These are phyloP conservation scores for Auricularia sp. DNA, from an alignment of 768 basidiomycete genomes.

Conservation along the genomic window DNA sequence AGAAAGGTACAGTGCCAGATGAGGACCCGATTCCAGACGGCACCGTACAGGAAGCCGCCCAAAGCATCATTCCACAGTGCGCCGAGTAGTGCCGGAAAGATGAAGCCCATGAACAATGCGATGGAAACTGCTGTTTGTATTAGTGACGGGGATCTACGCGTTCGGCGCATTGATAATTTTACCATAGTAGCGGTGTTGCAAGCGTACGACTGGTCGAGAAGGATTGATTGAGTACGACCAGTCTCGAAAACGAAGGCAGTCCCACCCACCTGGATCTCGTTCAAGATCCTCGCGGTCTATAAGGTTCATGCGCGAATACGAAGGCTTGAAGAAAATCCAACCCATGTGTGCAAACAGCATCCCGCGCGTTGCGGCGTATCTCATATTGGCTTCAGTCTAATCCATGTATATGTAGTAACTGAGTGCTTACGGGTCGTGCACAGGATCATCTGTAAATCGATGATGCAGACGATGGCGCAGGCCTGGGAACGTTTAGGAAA, in stretches of 20 bases:
- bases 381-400: constrained; percentile 13
- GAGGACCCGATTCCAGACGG: constrained; percentile 29
- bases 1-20: constrained; percentile 68
- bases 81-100: constrained; percentile 47
- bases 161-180: constrained; percentile 3
- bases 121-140: constrained; percentile 35
- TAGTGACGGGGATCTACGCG: neutral
- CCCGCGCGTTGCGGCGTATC: constrained; percentile 66
- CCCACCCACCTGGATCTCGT: constrained; percentile 46
- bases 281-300: constrained; percentile 63
- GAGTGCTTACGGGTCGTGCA: constrained; percentile 49
- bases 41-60: constrained; percentile 59
- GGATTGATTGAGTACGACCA: neutral
- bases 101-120: constrained; percentile 49
- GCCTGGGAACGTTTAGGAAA: neutral
- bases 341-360: constrained; percentile 72
- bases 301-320: constrained; percentile 47
- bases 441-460: constrained; percentile 62
- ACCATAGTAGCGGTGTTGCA: constrained; percentile 66
- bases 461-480: constrained; percentile 13
- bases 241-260: neutral
- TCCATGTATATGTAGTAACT: neutral
- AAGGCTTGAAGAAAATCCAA: constrained; percentile 76
- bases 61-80: constrained; percentile 45
- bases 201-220: constrained; percentile 41